A percentile compares a stretch with the other conserved stretches of the same genome.
These are phyloP conservation scores for Botrytis deweyae DNA, from an alignment of 2,329 filamentous ascomycete genomes.

Conservation along the genomic window DNA sequence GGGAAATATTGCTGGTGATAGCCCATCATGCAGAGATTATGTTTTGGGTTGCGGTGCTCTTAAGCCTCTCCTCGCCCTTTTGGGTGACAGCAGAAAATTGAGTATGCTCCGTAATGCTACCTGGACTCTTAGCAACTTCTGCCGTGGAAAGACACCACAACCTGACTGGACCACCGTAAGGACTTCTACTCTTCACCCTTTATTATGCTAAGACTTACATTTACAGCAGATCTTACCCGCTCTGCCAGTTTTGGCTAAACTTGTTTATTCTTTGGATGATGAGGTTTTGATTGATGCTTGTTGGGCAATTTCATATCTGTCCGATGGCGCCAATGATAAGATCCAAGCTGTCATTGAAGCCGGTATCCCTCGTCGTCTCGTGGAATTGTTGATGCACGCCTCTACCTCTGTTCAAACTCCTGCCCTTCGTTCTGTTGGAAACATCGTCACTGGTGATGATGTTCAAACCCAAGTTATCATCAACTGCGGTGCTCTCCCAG, in stretches of 20 bases:
- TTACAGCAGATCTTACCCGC: conserved; percentile 79
- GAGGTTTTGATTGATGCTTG: conserved; percentile 98
- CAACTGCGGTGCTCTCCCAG: conserved; percentile 91
- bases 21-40: conserved; percentile 95
- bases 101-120: conserved; percentile 99
- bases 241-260: conserved; percentile 90
- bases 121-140: conserved; percentile 99
- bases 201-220: conserved; percentile 35
- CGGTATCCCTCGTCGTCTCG: conserved; percentile 90
- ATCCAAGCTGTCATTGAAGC: conserved; percentile 99
- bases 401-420: conserved; percentile 98
- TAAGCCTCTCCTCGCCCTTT: conserved; percentile 81
- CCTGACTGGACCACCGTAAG: conserved; percentile 95
- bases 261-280: conserved; percentile 97
- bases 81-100: conserved; percentile 96
- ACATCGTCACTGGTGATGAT: conserved; percentile 98
- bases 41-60: conserved; percentile 89
- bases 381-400: conserved; percentile 96
- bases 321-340: conserved; percentile 97
- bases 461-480: conserved; percentile 99
- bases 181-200: conserved; percentile 13
- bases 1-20: conserved; percentile 98
- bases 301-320: conserved; percentile 99
- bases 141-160: conserved; percentile 98
- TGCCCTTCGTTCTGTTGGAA: conserved; percentile 92